Base-by-base conservation (phyloP, 225 moss, liverwort and hornwort genomes). In the Lunularia cruciata region DNA sequence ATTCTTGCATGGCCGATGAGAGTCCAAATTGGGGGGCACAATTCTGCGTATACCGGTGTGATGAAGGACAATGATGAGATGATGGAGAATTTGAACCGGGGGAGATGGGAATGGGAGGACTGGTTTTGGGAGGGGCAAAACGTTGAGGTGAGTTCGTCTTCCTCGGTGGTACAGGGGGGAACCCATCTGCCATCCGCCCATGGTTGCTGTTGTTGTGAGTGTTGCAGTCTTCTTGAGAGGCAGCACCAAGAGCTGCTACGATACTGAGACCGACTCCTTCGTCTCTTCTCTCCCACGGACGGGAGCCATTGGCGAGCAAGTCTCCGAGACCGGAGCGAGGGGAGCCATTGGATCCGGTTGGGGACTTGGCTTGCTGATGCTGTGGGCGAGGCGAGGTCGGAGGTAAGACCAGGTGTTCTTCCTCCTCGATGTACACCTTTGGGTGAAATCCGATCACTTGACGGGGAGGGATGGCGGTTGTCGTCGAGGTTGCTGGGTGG, bases 381-480 rank as follows among this genome's bases (percentile, higher is more conserved):
- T 60, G 2, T 79, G 75, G 52, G 22, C 35, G 72, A 11, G 69
- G 83, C 62, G 38, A 77, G 74, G 19, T 73, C 39, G 85, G 65
- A 0, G 82, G 70, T 8, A 71, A 47, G 1, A 53, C 74, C 3
- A 65, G 68, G 9, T 35, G 51, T 12, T 35, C 47, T 5, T 79
- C 80, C 12, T 73, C 73, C 16, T 78, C 72, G 0, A 65, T 66
- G 59, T 38, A 40, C 0, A 77, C 82, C 74, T 91, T 92, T n/a
- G 95, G 95, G 60, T 87, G 86, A 75, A 96, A 96, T 23, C 95
- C 95, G 23, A 96, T 92, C 26, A 96, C 95, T 60, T 85, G 83
- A 6, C 95, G 85, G 6, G 90, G 86, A 0, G 85, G 78, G 33
- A 57, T 43, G 9, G 67, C 5, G 4, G 49, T 55, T 8, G 69